A percentile compares a stretch with the other conserved stretches of the same genome.
These are phyloP conservation scores for Circinella umbellata DNA, from an alignment of 371 early-diverging fungal genomes.

Conservation along the genomic window DNA sequence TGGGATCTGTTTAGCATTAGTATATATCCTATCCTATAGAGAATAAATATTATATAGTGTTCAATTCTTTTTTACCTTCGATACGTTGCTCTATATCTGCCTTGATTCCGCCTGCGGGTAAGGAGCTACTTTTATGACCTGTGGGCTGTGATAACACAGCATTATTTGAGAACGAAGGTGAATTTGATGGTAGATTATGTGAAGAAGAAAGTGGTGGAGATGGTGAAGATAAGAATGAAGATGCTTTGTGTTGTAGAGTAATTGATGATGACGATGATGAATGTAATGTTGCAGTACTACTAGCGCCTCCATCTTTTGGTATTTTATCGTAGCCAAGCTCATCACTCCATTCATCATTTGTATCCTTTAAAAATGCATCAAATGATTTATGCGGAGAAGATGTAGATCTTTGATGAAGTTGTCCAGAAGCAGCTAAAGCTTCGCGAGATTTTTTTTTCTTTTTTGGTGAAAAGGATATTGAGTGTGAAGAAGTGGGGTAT, in stretches of 20 bases:
- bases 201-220: background rate
- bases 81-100: constrained; percentile 6
- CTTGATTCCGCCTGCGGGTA: constrained; percentile 8
- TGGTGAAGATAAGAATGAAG: background rate
- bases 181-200: background rate
- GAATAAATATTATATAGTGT: background rate
- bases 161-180: background rate
- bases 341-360: constrained; percentile 62
- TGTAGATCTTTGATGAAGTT: constrained; percentile 22
- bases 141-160: background rate
- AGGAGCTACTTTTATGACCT: background rate
- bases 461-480: constrained; percentile 10
- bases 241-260: background rate
- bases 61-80: background rate
- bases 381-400: constrained; percentile 51
- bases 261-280: background rate
- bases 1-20: constrained; percentile 22
- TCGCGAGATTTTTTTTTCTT: constrained; percentile 20
- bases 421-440: background rate
- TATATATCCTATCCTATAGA: background rate
- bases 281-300: background rate
- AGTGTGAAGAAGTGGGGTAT: constrained; percentile 3
- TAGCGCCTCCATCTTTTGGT: background rate
- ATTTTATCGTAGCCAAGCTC: constrained; percentile 27
- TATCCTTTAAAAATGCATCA: constrained; percentile 52